phyloP scores from a whole-genome alignment of 176 grass and related monocot species.

The Typha latifolia region DNA sequence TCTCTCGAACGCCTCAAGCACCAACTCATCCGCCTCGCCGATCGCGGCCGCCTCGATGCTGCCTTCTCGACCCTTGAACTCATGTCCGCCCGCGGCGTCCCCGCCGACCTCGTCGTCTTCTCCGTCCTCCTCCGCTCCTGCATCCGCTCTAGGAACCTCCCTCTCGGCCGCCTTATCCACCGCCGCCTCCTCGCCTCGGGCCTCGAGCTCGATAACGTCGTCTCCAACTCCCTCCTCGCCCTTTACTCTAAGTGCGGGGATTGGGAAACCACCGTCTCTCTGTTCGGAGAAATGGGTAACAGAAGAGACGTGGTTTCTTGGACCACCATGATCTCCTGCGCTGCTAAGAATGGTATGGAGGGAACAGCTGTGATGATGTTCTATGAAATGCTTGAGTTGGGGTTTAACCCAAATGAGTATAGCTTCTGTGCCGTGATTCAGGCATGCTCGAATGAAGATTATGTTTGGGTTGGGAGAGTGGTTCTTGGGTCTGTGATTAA shows the following conservation, averaged over 20 bases:
- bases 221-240: slow-evolving; percentile 47
- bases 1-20: slow-evolving; percentile 11
- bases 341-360: slow-evolving; percentile 30
- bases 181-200: slow-evolving; percentile 24
- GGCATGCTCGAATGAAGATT: slow-evolving; percentile 30
- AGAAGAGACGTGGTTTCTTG: slow-evolving; percentile 51
- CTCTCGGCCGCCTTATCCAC: slow-evolving; percentile 27
- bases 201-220: slow-evolving; percentile 24
- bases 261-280: slow-evolving; percentile 23
- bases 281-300: slow-evolving; percentile 55
- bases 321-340: slow-evolving; percentile 50
- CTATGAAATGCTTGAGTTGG: slow-evolving; percentile 25
- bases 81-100: slow-evolving; percentile 7
- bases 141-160: slow-evolving; percentile 20
- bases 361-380: slow-evolving; percentile 17
- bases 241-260: slow-evolving; percentile 59
- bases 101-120: slow-evolving; percentile 20
- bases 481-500: slow-evolving; percentile 36
- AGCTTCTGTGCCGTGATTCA: slow-evolving; percentile 25
- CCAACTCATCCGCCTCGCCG: slow-evolving; percentile 18
- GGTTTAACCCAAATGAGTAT: slow-evolving; percentile 40
- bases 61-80: slow-evolving; percentile 17
- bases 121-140: slow-evolving; percentile 20
- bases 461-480: background rate
- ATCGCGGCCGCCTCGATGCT: slow-evolving; percentile 14